phyloP scores from a whole-genome alignment of 1,139 yeast genomes.

The Yamadazyma conglobata region DNA sequence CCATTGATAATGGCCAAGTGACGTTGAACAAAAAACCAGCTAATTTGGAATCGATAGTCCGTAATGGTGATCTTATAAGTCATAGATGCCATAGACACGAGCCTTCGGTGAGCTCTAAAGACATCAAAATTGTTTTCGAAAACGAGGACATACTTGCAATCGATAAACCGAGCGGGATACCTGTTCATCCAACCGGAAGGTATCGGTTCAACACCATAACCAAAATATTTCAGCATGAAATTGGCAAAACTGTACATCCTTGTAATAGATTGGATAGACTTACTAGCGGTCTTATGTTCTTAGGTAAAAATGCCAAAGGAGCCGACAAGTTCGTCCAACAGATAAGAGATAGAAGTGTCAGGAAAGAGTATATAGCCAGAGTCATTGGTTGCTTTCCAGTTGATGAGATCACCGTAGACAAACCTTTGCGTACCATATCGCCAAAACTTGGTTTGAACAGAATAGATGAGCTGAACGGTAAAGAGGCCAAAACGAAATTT shows the following conservation, averaged over 20 bases:
- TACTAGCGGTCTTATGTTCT: slow-evolving; percentile 92
- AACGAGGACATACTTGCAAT: slow-evolving; percentile 79
- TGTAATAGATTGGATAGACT: slow-evolving; percentile 88
- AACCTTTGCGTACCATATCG: slow-evolving; percentile 68
- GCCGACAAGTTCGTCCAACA: slow-evolving; percentile 77
- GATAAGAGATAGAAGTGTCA: slow-evolving; percentile 70
- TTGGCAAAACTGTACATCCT: slow-evolving; percentile 68
- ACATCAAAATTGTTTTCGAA: slow-evolving; percentile 71
- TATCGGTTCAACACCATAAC: slow-evolving; percentile 84
- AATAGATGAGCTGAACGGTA: slow-evolving; percentile 62
- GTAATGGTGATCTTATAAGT: slow-evolving; percentile 80
- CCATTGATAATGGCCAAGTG: slow-evolving; percentile 73
- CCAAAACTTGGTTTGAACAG: slow-evolving; percentile 78
- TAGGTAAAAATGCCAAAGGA: slow-evolving; percentile 79
- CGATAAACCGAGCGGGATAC: slow-evolving; percentile 93
- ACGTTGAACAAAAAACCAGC: slow-evolving; percentile 67
- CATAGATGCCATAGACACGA: slow-evolving; percentile 89
- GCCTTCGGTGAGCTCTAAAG: slow-evolving; percentile 76
- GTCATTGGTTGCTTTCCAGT: slow-evolving; percentile 82
- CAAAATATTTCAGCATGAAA: slow-evolving; percentile 70
- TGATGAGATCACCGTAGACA: slow-evolving; percentile 52
- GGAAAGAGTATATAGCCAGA: slow-evolving; percentile 81
- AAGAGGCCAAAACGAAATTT: slow-evolving; percentile 57
- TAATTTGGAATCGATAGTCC: slow-evolving; percentile 57
- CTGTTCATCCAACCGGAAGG: slow-evolving; percentile 96